Conservation (phyloP, 106 monocot species). For the Allium fistulosum region DNA sequence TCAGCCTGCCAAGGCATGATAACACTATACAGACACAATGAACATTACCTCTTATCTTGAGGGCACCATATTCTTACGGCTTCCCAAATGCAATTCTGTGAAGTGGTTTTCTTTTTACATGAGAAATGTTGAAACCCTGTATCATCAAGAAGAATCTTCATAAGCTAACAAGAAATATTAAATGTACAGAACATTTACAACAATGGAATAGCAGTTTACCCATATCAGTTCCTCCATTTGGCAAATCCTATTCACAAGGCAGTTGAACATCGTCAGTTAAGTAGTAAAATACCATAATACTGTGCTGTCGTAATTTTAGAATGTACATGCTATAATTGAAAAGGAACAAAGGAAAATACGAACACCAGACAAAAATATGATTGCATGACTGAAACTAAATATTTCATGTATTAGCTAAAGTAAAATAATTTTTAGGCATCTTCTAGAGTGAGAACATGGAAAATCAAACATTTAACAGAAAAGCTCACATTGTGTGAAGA, state of each 20-base stretch:
- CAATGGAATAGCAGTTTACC: neutral
- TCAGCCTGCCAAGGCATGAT: too few species aligned
- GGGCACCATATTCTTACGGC: conserved; percentile 46
- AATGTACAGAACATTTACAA: neutral
- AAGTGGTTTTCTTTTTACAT: conserved; percentile 13
- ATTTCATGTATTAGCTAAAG: neutral
- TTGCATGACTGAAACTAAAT: neutral
- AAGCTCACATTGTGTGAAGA: conserved; percentile 26
- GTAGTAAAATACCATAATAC: too few species aligned
- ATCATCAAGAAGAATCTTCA: conserved; percentile 1
- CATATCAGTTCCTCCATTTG: conserved; percentile 8
- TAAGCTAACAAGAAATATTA: neutral
- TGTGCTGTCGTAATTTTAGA: neutral
- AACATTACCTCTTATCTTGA: conserved; percentile 21
- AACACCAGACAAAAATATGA: neutral
- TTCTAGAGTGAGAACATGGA: too few species aligned
- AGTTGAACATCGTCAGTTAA: neutral
- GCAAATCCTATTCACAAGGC: conserved; percentile 8
- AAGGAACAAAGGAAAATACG: neutral
- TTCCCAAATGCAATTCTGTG: conserved; percentile 36
- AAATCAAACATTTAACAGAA: neutral
- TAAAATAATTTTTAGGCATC: neutral
- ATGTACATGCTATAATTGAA: neutral
- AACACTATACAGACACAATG: neutral
- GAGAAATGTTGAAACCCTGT: conserved; percentile 21